Conservation (phyloP, 2,329 filamentous ascomycete species). For the Bipolaris oryzae region DNA sequence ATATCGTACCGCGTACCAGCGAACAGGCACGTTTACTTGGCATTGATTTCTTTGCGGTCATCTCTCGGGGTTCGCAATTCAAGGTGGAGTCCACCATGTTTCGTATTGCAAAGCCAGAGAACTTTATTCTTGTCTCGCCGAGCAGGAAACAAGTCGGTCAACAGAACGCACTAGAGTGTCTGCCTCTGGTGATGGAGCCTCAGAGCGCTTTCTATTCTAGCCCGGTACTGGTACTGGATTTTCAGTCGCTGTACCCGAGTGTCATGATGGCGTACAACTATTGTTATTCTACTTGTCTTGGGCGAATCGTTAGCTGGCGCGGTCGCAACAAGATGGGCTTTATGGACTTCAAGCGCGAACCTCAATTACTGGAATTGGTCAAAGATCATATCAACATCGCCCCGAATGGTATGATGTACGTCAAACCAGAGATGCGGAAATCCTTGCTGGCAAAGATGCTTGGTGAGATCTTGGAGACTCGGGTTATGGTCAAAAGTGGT, state of each 20-base stretch:
- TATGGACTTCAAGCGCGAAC: conserved; percentile 79
- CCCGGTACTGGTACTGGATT: conserved; percentile 89
- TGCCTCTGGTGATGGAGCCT: conserved; percentile 96
- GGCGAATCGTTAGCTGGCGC: conserved; percentile 84
- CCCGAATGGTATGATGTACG: conserved; percentile 97
- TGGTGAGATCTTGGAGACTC: conserved; percentile 90
- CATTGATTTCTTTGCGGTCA: conserved; percentile 96
- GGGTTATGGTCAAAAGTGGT: conserved; percentile 96
- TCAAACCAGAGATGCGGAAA: conserved; percentile 81
- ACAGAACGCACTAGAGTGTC: conserved; percentile 92
- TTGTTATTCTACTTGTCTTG: conserved; percentile 96
- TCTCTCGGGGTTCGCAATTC: conserved; percentile 93
- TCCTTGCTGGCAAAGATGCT: conserved; percentile 96
- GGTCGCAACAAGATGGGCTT: conserved; percentile 95
- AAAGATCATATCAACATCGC: conserved; percentile 88
- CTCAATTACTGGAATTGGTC: conserved; percentile 75
- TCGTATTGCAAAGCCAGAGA: conserved; percentile 95
- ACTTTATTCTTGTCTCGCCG: conserved; percentile 87
- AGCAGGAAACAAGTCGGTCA: conserved; percentile 89
- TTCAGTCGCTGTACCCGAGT: conserved; percentile 94
- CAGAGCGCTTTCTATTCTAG: conserved; percentile 93
- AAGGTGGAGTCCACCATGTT: conserved; percentile 99
- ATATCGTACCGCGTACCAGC: conserved; percentile 84
- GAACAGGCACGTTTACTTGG: conserved; percentile 93
- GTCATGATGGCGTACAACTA: conserved; percentile 99